These are phyloP conservation scores for Hondaea fermentalgiana DNA, from an alignment of 108 stramenopile species.

Conservation along the genomic window DNA sequence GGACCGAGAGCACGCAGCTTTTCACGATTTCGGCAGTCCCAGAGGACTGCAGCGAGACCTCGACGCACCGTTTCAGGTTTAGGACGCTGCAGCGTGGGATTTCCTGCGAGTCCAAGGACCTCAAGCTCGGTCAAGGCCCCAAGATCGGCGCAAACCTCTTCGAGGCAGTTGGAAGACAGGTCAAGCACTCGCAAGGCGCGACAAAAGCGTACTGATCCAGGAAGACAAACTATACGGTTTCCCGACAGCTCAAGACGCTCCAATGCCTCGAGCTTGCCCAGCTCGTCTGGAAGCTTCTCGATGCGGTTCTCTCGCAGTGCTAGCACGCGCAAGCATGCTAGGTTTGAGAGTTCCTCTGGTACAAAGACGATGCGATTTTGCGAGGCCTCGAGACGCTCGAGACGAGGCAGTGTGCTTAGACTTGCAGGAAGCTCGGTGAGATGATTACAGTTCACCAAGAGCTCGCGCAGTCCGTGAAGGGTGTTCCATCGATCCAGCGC, in stretches of 20 bases:
- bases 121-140: background rate
- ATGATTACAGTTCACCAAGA: background rate
- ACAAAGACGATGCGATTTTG: slow-evolving; percentile 25
- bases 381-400: slow-evolving; percentile 31
- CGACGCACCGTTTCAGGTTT: background rate
- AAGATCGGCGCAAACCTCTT: background rate
- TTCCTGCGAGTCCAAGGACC: background rate
- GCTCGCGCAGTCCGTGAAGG: background rate
- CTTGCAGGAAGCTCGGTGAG: slow-evolving; percentile 3
- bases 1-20: background rate
- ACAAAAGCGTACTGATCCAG: background rate
- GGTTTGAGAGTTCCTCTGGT: slow-evolving; percentile 26
- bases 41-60: background rate
- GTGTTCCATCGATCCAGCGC: background rate
- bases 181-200: background rate
- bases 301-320: slow-evolving; percentile 28
- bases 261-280: slow-evolving; percentile 18
- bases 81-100: background rate
- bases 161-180: background rate
- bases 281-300: slow-evolving; percentile 19
- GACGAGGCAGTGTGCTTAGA: slow-evolving; percentile 21
- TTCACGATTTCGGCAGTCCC: background rate
- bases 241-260: background rate
- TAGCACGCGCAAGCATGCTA: slow-evolving; percentile 7
- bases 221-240: background rate